Evolutionary conservation across 176 grass and related monocot species (phyloP).

Genomic region (Cocos nucifera): DNA sequence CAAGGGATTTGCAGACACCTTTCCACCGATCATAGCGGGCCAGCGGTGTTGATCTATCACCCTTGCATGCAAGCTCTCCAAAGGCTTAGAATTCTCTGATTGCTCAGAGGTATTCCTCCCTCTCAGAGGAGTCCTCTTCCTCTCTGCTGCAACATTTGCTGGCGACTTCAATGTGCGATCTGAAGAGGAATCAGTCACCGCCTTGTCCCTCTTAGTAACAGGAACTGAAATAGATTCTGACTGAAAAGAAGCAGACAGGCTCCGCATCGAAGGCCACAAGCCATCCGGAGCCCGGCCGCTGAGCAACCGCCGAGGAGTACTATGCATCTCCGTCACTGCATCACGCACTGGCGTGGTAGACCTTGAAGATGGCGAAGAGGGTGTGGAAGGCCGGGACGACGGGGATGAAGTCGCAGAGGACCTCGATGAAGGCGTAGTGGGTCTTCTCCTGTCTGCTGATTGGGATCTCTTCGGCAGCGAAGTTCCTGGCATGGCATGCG

Average conservation of each 20-base stretch:
- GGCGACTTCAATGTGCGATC: slow-evolving; percentile 24
- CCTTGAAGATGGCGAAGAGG: slow-evolving; percentile 59
- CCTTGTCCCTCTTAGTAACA: slow-evolving; percentile 31
- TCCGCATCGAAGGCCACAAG: slow-evolving; percentile 84
- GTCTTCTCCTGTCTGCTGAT: slow-evolving; percentile 55
- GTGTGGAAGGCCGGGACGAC: slow-evolving; percentile 27
- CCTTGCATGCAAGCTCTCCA: slow-evolving; percentile 38
- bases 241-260: slow-evolving; percentile 66
- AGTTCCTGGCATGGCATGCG: slow-evolving; percentile 6
- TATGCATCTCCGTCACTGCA: slow-evolving; percentile 31
- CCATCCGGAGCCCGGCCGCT: slow-evolving; percentile 48
- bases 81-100: slow-evolving; percentile 33
- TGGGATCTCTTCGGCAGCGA: slow-evolving; percentile 45
- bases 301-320: slow-evolving; percentile 21
- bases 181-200: slow-evolving; percentile 10
- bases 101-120: slow-evolving; percentile 52
- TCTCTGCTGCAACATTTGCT: slow-evolving; percentile 27
- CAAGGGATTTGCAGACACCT: slow-evolving; percentile 26
- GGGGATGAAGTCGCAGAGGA: slow-evolving; percentile 12
- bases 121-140: slow-evolving; percentile 68
- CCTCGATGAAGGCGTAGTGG: slow-evolving; percentile 42
- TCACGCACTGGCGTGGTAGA: slow-evolving; percentile 57
- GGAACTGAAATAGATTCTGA: slow-evolving; percentile 28
- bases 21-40: slow-evolving; percentile 79
- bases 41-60: slow-evolving; percentile 86